Evolutionary conservation across 768 basidiomycete genomes (phyloP).

Genomic region (Symmetrospora coprosmae): DNA sequence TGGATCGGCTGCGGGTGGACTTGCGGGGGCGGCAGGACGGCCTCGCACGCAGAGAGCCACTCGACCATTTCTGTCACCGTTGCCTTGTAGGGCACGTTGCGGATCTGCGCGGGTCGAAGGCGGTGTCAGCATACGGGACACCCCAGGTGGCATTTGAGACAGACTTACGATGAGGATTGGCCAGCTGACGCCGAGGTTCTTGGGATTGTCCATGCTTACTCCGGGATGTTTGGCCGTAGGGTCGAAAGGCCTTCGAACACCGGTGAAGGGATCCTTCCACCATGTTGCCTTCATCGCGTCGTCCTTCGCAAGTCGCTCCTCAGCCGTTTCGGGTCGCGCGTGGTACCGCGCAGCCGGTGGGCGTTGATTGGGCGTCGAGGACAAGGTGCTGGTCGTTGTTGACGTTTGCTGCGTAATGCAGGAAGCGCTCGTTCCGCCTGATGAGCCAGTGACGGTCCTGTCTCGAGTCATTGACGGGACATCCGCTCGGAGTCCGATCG

Average conservation of each 20-base stretch:
- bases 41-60: background rate
- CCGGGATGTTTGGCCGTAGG: background rate
- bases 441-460: background rate
- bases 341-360: background rate
- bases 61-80: constrained; percentile 3
- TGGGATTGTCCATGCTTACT: too few relatives aligned
- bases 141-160: background rate
- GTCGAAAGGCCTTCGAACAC: background rate
- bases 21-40: background rate
- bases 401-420: background rate
- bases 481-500: too few relatives aligned
- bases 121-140: background rate
- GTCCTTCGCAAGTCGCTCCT: too few relatives aligned
- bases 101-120: background rate
- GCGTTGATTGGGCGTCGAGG: background rate
- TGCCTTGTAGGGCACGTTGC: background rate
- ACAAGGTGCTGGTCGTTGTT: background rate
- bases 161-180: constrained; percentile 6
- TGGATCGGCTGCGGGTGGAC: background rate
- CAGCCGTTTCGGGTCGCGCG: too few relatives aligned
- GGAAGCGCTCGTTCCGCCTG: too few relatives aligned
- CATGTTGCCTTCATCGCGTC: background rate
- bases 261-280: constrained; percentile 1
- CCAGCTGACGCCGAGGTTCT: constrained; percentile 1
- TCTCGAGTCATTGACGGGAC: background rate